Evolutionary conservation across 495 filamentous ascomycete genomes (phyloP), one percentile per base, ranked within the genome.

Genomic region (Penicillium macrosclerotiorum): DNA sequence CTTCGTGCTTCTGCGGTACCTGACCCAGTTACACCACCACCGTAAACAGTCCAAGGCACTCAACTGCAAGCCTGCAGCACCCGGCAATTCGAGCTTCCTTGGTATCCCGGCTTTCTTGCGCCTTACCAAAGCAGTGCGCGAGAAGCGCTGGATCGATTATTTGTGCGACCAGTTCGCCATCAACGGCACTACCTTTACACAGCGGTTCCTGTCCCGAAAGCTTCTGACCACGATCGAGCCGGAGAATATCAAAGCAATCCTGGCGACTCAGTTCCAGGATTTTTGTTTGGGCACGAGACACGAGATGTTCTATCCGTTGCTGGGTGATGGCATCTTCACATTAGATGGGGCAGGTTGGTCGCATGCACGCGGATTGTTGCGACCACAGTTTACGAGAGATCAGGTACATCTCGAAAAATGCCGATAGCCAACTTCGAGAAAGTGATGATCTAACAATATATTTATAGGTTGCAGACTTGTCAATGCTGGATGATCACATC

Each of bases 181-280:
- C 6, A 50, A 67, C 37, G 71, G 73, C 13, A 61, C 48, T 13
- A 77, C 69, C 14, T 75, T 66, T 49, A 37, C 44, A 4, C 62
- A 66, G 27, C 44, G 18, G 1, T 42, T 67, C 1, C 50, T 72
- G 1, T 54, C 59, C 4, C 48, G 49, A 2, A 29, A 32, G 2
- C n/a, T 63, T 3, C 52, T 84, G 27, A 60, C 72, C 14, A 91
- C 89, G 1, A 71, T 68, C 35, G 88, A 94, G 32, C 89, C 88
- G 0, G 84, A 91, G 56, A 96, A 94, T 63, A 76, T 97, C 63
- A 90, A 96, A 59, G 83, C 90, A 1, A 68, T 96, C 5, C 74
- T 96, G 2, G 87, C 89, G 0, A 85, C 82, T 0, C 84, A 94
- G 51, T 96, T 94, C 57, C 74, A 82, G 18, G 84, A 85, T 42